Conservation (phyloP, 2,329 filamentous ascomycete species). For the Sporothrix curviconia region DNA sequence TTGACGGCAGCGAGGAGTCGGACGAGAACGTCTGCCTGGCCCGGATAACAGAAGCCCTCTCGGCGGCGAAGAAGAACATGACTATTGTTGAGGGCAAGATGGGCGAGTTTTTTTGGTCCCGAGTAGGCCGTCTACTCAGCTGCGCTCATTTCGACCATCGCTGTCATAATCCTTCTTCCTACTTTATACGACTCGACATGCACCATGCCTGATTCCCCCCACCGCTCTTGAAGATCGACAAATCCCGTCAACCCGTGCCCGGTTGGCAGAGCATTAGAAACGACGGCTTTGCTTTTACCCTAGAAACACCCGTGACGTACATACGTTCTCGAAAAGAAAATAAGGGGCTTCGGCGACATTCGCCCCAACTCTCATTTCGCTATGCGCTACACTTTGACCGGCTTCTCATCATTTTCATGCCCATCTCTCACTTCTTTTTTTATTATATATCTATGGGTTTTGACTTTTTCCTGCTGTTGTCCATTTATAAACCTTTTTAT, state of each 20-base stretch:
- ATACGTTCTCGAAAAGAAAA: not conserved
- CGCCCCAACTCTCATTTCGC: too few species aligned
- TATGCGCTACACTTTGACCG: too few species aligned
- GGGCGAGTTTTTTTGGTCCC: slow-evolving; percentile 62
- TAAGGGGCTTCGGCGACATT: too few species aligned
- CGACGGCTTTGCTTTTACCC: slow-evolving; percentile 10
- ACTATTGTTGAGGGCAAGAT: slow-evolving; percentile 64
- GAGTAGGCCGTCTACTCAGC: slow-evolving; percentile 1
- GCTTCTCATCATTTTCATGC: too few species aligned
- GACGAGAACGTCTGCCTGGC: slow-evolving; percentile 63
- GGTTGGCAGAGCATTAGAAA: slow-evolving; percentile 14
- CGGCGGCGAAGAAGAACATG: slow-evolving; percentile 70
- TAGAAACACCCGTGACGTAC: not conserved
- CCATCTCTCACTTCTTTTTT: too few species aligned
- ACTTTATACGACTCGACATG: not conserved
- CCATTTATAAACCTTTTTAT: too few species aligned
- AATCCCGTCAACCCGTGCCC: not conserved
- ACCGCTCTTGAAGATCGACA: not conserved
- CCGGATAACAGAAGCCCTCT: slow-evolving; percentile 63
- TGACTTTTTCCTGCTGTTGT: too few species aligned
- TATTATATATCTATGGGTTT: too few species aligned
- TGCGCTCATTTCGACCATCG: not conserved
- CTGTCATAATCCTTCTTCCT: not conserved
- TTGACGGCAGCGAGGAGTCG: slow-evolving; percentile 61
- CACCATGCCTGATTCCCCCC: not conserved